Conservation (phyloP, 257 asterid species). For the Forsythia suspensa region DNA sequence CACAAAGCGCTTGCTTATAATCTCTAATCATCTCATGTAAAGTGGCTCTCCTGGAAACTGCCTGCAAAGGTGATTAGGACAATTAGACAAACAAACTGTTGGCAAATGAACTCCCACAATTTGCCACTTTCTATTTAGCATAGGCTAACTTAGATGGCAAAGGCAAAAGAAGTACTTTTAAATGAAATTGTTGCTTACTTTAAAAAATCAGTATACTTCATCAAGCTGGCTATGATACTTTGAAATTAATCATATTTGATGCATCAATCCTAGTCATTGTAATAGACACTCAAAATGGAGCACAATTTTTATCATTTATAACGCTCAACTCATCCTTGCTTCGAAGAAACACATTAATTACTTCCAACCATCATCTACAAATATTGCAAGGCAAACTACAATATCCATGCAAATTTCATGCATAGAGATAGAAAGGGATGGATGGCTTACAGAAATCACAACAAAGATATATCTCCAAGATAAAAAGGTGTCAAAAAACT, state of each 20-base stretch:
- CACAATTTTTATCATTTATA: background rate
- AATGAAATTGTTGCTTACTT: background rate
- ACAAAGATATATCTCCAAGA: too few species aligned
- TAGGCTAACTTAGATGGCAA: background rate
- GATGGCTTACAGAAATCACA: too few species aligned
- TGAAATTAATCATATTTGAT: background rate
- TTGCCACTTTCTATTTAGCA: background rate
- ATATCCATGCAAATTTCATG: too few species aligned
- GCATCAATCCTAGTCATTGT: background rate
- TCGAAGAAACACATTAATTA: background rate
- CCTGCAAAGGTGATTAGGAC: slow-evolving; percentile 42
- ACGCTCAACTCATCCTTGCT: background rate
- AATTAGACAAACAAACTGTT: slow-evolving; percentile 16
- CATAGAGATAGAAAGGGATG: too few species aligned
- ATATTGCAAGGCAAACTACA: too few species aligned
- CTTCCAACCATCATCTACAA: too few species aligned
- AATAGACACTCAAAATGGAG: background rate
- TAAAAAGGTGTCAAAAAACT: too few species aligned
- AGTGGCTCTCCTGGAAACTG: slow-evolving; percentile 90
- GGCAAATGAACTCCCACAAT: background rate
- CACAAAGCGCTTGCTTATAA: slow-evolving; percentile 70
- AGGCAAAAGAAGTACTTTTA: background rate
- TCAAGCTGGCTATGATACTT: background rate
- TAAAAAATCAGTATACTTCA: background rate
- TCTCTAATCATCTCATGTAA: slow-evolving; percentile 89